Evolutionary conservation across 139 green algal species (phyloP), one percentile per base, ranked within the genome.

Genomic region (Volvox africanus): DNA sequence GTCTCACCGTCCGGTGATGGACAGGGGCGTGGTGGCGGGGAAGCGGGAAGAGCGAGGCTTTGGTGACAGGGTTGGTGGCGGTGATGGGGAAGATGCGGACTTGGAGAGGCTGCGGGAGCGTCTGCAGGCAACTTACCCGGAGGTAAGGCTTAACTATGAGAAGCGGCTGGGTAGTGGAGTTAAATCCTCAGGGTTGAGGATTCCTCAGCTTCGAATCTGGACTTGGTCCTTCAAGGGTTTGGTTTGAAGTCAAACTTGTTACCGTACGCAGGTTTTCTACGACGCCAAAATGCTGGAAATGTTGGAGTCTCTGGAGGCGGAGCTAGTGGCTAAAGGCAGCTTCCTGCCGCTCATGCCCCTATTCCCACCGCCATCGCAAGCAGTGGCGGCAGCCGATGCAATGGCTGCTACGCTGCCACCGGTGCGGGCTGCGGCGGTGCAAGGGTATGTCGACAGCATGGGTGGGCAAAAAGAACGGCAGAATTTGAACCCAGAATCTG

Each of bases 341-440:
- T 94, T 94, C 78, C 26, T 91, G 50, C 92, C 92, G 22, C 79
- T 94, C 33, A 92, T 91, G 92, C 68, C 50, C 14, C 92, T 92
- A 17, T 94, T 88, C 73, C 92, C 92, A 2, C 17, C 24, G 24
- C 14, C 75, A 55, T 19, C 75, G 75, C 14, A 50, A 35, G 75
- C 75, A 32, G 20, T 21, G 71, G 71, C 71, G 71, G 1, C 32
- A 16, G 32, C 16, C 5, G 65, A 24, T 73, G 11, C 65, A 30
- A 12, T 2, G 21, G 65, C 24, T 28, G 65, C 24, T 28, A 73
- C 71, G 71, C n/a, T n/a, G n/a, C n/a, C n/a, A n/a, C n/a, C n/a
- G n/a, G n/a, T n/a, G n/a, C 71, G 71, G 28, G 71, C 28, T 36
- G 71, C 19, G 33, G 71, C 71, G n/a, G 71, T 32, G 71, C 19